Conservation (phyloP, 2,329 filamentous ascomycete species). For the Chlorencoelia australis region DNA sequence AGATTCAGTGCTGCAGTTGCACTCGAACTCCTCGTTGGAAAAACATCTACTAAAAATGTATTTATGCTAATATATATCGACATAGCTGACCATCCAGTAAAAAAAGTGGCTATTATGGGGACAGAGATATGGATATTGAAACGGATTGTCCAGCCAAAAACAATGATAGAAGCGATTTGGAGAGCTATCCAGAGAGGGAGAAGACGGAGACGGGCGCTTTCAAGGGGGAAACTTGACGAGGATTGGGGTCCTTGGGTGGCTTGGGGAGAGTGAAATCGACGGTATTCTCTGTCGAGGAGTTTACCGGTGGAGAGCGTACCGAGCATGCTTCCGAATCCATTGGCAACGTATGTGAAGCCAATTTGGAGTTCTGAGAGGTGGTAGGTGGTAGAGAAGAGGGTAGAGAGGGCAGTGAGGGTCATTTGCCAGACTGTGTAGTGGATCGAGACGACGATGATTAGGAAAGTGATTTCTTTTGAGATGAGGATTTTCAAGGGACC, state of each 20-base stretch:
- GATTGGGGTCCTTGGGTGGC: constrained; percentile 9
- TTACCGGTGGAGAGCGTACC: constrained; percentile 39
- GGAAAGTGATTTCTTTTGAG: constrained; percentile 16
- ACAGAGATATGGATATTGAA: constrained; percentile 26
- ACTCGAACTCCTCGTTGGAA: constrained; percentile 24
- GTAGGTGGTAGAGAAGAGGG: constrained; percentile 18
- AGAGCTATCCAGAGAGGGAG: constrained; percentile 28
- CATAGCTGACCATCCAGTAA: constrained; percentile 28
- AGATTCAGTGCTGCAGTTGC: constrained; percentile 30
- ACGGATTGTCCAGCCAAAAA: constrained; percentile 30
- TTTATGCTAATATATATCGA: constrained; percentile 27
- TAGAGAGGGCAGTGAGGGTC: constrained; percentile 20
- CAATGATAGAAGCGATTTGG: constrained; percentile 28
- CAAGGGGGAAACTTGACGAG: constrained; percentile 35
- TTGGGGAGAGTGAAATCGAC: constrained; percentile 31
- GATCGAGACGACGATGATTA: constrained; percentile 20
- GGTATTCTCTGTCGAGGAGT: constrained; percentile 58
- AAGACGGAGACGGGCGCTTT: constrained; percentile 28
- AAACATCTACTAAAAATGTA: constrained; percentile 28
- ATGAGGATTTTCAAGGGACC: constrained; percentile 19
- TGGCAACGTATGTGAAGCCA: constrained; percentile 27
- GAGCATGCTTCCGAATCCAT: constrained; percentile 37
- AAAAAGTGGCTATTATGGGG: constrained; percentile 26
- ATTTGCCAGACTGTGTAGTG: constrained; percentile 24
- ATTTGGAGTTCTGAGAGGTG: constrained; percentile 18